These are phyloP conservation scores for Cryptosporidium ubiquitum DNA, from an alignment of 169 alveolate genomes.

Conservation along the genomic window DNA sequence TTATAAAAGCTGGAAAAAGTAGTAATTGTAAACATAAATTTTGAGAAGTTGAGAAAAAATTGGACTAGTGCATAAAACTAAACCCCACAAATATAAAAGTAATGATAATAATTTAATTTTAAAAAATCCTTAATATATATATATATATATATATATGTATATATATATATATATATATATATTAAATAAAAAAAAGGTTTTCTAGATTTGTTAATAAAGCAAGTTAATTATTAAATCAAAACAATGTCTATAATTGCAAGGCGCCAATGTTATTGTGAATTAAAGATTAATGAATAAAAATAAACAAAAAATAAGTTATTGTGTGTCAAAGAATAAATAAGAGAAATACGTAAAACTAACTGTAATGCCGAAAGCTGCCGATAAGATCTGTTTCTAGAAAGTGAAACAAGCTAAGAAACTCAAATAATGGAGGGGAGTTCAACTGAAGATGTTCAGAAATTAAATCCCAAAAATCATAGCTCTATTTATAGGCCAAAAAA, in stretches of 20 bases:
- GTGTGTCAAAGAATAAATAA: too few relatives aligned
- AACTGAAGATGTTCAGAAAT: too few relatives aligned
- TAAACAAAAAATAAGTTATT: background rate
- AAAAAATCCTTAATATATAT: too few relatives aligned
- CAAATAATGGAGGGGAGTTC: slow-evolving; percentile 4
- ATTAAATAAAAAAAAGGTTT: background rate
- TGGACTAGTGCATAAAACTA: too few relatives aligned
- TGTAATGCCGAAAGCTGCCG: background rate
- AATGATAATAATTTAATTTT: too few relatives aligned
- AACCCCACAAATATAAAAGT: too few relatives aligned
- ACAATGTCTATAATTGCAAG: slow-evolving; percentile 1
- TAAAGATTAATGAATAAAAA: background rate
- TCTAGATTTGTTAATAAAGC: background rate
- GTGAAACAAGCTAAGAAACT: background rate
- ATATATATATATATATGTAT: too few relatives aligned
- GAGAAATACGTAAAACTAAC: background rate
- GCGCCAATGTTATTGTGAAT: background rate
- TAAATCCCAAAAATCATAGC: background rate
- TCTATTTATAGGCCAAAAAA: slow-evolving; percentile 61
- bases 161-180: too few relatives aligned
- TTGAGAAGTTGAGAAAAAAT: background rate
- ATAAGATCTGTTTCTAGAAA: background rate
- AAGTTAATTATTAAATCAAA: background rate
- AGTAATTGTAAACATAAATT: too few relatives aligned
- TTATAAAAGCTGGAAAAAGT: background rate